Percentiles rank a stretch among this genome's conserved stretches.
Conservation (phyloP, 129 eudicot species). For the Helichrysum umbraculigerum region DNA sequence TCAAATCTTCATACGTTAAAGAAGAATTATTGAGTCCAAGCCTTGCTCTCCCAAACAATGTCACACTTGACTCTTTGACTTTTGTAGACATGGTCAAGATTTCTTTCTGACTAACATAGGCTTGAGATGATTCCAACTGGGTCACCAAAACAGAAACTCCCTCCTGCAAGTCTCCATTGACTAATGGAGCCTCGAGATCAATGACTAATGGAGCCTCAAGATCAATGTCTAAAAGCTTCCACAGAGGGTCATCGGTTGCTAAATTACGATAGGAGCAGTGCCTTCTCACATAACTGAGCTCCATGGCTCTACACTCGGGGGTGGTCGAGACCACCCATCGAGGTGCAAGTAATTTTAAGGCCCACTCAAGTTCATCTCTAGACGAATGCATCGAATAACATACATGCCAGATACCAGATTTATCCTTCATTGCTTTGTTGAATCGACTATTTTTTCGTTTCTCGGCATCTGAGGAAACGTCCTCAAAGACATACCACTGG, state of each 20-base stretch:
- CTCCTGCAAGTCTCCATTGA: conserved; percentile 22
- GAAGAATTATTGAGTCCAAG: conserved; percentile 48
- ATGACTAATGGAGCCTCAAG: conserved; percentile 49
- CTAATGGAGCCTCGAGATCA: conserved; percentile 31
- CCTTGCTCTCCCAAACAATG: conserved; percentile 87
- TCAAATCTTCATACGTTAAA: conserved; percentile 22
- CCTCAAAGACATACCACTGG: conserved; percentile 75
- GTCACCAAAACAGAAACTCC: conserved; percentile 24
- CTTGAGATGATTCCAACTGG: conserved; percentile 27
- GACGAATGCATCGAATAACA: conserved; percentile 91
- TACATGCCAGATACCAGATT: conserved; percentile 85
- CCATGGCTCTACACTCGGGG: conserved; percentile 71
- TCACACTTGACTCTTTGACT: conserved; percentile 48
- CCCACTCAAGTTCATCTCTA: conserved; percentile 92
- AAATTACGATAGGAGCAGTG: conserved; percentile 46
- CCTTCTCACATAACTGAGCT: conserved; percentile 63
- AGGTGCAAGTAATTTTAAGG: conserved; percentile 71
- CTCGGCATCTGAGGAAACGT: conserved; percentile 46
- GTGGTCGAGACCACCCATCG: conserved; percentile 89
- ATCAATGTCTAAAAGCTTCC: conserved; percentile 65
- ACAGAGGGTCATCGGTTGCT: conserved; percentile 47
- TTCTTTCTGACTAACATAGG: conserved; percentile 23
- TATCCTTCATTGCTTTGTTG: conserved; percentile 57
- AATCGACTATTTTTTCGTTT: conserved; percentile 41
- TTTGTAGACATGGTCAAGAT: conserved; percentile 48